Evolutionary conservation across 2,329 filamentous ascomycete species (phyloP).

Genomic region (Massarina eburnea): DNA sequence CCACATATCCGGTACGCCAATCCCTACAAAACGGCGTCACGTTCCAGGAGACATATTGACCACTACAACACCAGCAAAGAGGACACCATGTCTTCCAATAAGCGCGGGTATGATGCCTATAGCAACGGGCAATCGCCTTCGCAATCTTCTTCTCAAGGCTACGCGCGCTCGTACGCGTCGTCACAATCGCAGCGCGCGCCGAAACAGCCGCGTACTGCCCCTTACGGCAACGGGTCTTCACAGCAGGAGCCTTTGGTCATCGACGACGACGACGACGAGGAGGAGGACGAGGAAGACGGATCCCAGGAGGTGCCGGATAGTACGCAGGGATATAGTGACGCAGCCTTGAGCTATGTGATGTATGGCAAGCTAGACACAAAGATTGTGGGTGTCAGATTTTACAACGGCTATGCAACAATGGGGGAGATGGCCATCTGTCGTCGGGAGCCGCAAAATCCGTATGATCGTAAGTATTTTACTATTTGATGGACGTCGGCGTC

Average conservation of each 20-base stretch:
- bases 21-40: background rate
- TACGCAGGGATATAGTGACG: conserved; percentile 27
- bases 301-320: conserved; percentile 31
- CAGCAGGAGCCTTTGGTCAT: conserved; percentile 28
- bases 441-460: conserved; percentile 66
- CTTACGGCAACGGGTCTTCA: conserved; percentile 24
- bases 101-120: conserved; percentile 11
- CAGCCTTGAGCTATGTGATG: conserved; percentile 24
- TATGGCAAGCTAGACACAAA: conserved; percentile 51
- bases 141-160: conserved; percentile 17
- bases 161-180: conserved; percentile 8
- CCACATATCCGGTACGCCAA: conserved; percentile 1
- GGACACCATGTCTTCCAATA: conserved; percentile 12
- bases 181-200: conserved; percentile 22
- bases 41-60: background rate
- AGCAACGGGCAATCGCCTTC: conserved; percentile 11
- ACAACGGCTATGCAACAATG: conserved; percentile 37
- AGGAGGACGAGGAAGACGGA: conserved; percentile 32
- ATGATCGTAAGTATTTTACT: conserved; percentile 21
- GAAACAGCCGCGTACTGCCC: conserved; percentile 31
- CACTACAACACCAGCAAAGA: background rate
- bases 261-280: conserved; percentile 23
- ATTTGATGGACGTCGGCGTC: background rate
- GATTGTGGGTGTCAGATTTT: conserved; percentile 58
- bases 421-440: conserved; percentile 41